A percentile compares a stretch with the other conserved stretches of the same genome.
These are phyloP conservation scores for Aschersonia sp. DNA, from an alignment of 2,329 filamentous ascomycete genomes.

Conservation along the genomic window DNA sequence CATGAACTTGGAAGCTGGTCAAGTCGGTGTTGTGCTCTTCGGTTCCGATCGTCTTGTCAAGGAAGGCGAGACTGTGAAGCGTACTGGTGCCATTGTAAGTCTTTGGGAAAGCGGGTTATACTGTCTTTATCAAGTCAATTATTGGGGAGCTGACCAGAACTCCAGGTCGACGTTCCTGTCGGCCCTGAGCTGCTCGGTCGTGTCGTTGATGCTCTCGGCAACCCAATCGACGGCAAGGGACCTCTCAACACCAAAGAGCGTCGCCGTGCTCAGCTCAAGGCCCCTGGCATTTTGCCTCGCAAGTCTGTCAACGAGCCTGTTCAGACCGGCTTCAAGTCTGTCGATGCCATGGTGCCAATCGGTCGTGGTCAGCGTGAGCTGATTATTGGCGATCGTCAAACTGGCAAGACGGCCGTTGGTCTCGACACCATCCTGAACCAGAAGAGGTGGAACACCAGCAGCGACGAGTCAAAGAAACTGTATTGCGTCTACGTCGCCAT, in stretches of 20 bases:
- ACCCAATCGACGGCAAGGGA: slow-evolving; percentile 99
- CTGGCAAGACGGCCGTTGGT: slow-evolving; percentile 97
- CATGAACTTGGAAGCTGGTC: slow-evolving; percentile 99
- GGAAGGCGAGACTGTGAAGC: slow-evolving; percentile 99
- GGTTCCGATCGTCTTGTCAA: slow-evolving; percentile 99
- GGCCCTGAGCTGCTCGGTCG: slow-evolving; percentile 86
- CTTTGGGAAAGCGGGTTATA: neutral
- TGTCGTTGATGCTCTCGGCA: slow-evolving; percentile 96
- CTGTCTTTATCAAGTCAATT: neutral
- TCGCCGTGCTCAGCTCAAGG: slow-evolving; percentile 97
- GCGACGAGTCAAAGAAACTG: slow-evolving; percentile 93
- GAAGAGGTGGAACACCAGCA: slow-evolving; percentile 85
- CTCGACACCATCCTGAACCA: slow-evolving; percentile 99
- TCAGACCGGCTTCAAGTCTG: slow-evolving; percentile 97
- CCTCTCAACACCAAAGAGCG: slow-evolving; percentile 83
- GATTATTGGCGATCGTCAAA: slow-evolving; percentile 99
- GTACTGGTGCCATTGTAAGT: slow-evolving; percentile 97
- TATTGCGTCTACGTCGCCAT: slow-evolving; percentile 99
- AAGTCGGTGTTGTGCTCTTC: slow-evolving; percentile 99
- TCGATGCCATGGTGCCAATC: slow-evolving; percentile 99
- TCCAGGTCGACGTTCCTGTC: slow-evolving; percentile 88
- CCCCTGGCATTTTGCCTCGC: slow-evolving; percentile 93
- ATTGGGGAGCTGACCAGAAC: neutral
- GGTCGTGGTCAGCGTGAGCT: slow-evolving; percentile 99
- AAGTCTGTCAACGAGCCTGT: slow-evolving; percentile 96